Evolutionary conservation across 768 basidiomycete genomes (phyloP).

Genomic region (Psilocybe azurescens): DNA sequence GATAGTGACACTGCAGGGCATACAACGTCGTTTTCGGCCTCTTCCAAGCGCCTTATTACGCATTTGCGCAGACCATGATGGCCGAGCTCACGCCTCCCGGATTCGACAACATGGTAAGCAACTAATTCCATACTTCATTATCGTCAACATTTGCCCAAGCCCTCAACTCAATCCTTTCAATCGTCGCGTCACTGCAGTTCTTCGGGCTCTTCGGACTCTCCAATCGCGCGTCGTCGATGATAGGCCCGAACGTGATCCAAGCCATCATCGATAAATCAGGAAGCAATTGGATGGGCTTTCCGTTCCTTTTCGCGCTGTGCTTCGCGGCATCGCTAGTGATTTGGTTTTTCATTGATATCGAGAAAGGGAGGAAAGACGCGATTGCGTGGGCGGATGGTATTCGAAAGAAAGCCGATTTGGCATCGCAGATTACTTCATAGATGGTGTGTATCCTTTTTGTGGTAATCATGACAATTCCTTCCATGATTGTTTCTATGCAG

Average conservation of each 20-base stretch:
- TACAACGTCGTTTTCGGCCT: constrained; percentile 83
- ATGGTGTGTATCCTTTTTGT: too few species aligned
- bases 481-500: too few species aligned
- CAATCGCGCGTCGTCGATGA: constrained; percentile 85
- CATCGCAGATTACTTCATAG: neutral
- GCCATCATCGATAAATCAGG: constrained; percentile 77
- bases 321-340: constrained; percentile 69
- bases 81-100: constrained; percentile 87
- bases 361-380: constrained; percentile 67
- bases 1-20: constrained; percentile 48
- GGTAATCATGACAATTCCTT: too few species aligned
- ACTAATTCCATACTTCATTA: neutral
- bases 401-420: constrained; percentile 19
- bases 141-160: too few species aligned
- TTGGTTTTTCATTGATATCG: constrained; percentile 75
- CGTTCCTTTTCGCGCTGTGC: constrained; percentile 81
- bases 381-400: constrained; percentile 55
- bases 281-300: constrained; percentile 84
- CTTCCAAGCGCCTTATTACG: constrained; percentile 89
- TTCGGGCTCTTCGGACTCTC: constrained; percentile 88
- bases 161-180: too few species aligned
- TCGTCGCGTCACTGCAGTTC: constrained; percentile 50
- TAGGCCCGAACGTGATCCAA: constrained; percentile 86
- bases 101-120: constrained; percentile 73
- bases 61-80: constrained; percentile 89